A percentile compares a stretch with the other conserved stretches of the same genome.
phyloP scores from a whole-genome alignment of 169 alveolate species.

The Cyclospora cayetanensis region DNA sequence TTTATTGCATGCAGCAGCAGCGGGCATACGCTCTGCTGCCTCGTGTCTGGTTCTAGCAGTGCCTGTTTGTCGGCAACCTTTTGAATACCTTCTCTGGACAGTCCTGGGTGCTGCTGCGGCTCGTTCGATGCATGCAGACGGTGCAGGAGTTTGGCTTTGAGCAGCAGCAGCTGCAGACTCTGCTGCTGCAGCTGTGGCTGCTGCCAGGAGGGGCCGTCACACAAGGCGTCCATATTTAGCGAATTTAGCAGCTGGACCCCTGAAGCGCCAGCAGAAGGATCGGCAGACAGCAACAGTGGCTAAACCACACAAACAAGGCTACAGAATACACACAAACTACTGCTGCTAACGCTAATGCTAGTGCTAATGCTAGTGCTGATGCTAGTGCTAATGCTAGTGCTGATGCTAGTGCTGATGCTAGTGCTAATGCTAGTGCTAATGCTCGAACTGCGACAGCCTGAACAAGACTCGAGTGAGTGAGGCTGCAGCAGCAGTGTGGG shows the following conservation, averaged over 20 bases:
- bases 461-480: not conserved
- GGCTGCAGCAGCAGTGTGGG: too few species aligned
- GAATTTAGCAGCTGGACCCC: slow-evolving; percentile 23
- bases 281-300: too few species aligned
- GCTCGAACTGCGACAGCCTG: not conserved
- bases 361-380: too few species aligned
- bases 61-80: too few species aligned
- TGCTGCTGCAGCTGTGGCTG: slow-evolving; percentile 43
- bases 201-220: slow-evolving; percentile 1
- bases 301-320: too few species aligned
- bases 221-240: slow-evolving; percentile 13
- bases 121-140: slow-evolving; percentile 1
- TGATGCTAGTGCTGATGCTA: too few species aligned
- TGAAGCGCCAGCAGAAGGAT: not conserved
- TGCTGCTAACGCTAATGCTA: too few species aligned
- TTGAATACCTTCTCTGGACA: not conserved
- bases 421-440: not conserved
- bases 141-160: slow-evolving; percentile 14
- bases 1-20: too few species aligned
- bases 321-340: too few species aligned
- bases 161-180: slow-evolving; percentile 47
- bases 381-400: too few species aligned
- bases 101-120: not conserved
- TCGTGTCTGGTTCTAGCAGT: too few species aligned
- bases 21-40: too few species aligned